Conservation (phyloP, 2,329 filamentous ascomycete genomes). For the Arthrinium puccinioides region DNA sequence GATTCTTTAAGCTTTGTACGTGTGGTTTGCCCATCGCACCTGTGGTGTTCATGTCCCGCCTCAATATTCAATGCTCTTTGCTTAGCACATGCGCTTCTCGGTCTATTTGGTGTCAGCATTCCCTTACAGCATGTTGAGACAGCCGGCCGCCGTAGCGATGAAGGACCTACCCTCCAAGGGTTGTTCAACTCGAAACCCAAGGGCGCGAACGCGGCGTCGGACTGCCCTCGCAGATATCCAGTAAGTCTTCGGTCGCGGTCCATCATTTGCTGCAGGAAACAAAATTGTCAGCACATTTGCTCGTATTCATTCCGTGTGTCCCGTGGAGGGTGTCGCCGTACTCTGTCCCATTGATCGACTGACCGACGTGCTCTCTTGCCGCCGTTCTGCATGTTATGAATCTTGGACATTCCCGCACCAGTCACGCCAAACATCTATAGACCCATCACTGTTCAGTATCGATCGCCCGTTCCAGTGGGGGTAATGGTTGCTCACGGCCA, state of each 20-base stretch:
- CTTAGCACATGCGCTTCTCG: conserved; percentile 47
- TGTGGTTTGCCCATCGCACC: too few species aligned
- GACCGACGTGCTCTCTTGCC: conserved; percentile 54
- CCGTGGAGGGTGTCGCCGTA: conserved; percentile 23
- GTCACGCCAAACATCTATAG: conserved; percentile 59
- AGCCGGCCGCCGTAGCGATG: too few species aligned
- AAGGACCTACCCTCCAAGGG: conserved; percentile 49
- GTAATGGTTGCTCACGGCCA: conserved; percentile 38
- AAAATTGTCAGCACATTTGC: conserved; percentile 22
- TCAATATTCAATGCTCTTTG: too few species aligned
- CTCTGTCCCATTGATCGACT: conserved; percentile 57
- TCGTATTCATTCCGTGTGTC: neutral
- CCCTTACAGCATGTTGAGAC: too few species aligned
- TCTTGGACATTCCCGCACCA: conserved; percentile 48
- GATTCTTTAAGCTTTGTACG: too few species aligned
- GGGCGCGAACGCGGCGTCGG: conserved; percentile 46
- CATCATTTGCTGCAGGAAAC: conserved; percentile 53
- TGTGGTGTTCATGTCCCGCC: too few species aligned
- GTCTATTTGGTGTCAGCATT: too few species aligned
- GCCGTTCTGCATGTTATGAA: conserved; percentile 52
- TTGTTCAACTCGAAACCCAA: conserved; percentile 56
- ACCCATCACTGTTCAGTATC: neutral
- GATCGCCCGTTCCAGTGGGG: neutral
- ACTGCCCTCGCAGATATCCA: conserved; percentile 50
- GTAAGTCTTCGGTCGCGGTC: conserved; percentile 56